phyloP scores from a whole-genome alignment of 441 rosid species.

The Kokia cookei region DNA sequence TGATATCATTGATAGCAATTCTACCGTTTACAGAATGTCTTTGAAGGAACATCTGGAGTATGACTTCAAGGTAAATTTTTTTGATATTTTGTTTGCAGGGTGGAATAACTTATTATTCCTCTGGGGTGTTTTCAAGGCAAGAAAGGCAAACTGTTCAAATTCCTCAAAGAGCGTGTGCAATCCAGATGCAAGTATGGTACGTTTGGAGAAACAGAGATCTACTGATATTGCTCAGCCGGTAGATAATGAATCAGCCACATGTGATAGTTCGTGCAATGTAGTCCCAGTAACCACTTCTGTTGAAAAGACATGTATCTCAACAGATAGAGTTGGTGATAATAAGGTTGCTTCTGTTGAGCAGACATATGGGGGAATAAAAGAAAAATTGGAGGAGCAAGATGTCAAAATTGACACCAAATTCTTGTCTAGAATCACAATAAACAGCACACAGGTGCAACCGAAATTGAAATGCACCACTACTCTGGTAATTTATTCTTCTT shows the following conservation, averaged over 20 bases:
- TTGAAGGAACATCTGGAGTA: neutral
- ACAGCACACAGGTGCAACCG: constrained; percentile 10
- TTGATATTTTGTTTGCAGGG: constrained; percentile 50
- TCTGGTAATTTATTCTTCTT: constrained; percentile 23
- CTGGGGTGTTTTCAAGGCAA: constrained; percentile 94
- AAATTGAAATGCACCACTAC: constrained; percentile 25
- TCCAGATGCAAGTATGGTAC: constrained; percentile 31
- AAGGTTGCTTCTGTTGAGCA: constrained; percentile 24
- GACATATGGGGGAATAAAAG: constrained; percentile 9
- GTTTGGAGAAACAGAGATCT: constrained; percentile 19
- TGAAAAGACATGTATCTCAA: constrained; percentile 13
- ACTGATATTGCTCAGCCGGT: constrained; percentile 19
- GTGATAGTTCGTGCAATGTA: constrained; percentile 19
- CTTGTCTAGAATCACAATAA: constrained; percentile 11
- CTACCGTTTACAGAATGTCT: neutral
- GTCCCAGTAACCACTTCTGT: constrained; percentile 13
- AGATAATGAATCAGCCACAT: constrained; percentile 30
- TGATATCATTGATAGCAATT: neutral
- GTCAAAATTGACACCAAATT: constrained; percentile 19
- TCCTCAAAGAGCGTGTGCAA: constrained; percentile 26
- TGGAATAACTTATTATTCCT: constrained; percentile 89
- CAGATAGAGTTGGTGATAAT: constrained; percentile 22
- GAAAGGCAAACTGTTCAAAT: constrained; percentile 34
- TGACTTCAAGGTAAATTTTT: neutral
- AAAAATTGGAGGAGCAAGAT: constrained; percentile 21